Evolutionary conservation across 2,329 filamentous ascomycete genomes (phyloP).

Genomic region (Cryoendolithus antarcticus): DNA sequence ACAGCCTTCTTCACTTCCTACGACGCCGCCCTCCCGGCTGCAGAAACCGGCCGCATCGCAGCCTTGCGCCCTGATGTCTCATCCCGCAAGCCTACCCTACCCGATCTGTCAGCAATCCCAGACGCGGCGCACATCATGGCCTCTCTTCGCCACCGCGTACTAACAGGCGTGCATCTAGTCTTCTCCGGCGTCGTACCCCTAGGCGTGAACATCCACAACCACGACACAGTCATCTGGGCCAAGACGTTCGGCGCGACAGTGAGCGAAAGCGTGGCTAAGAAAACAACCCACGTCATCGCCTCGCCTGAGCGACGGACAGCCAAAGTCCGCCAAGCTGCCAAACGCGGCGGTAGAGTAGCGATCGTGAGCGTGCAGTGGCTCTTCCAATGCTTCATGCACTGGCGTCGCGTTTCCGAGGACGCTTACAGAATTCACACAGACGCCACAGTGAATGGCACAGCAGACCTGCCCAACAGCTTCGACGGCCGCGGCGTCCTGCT

Average conservation of each 20-base stretch:
- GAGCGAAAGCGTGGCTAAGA: constrained; percentile 41
- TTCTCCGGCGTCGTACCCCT: constrained; percentile 84
- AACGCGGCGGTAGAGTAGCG: constrained; percentile 60
- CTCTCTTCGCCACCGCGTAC: constrained; percentile 61
- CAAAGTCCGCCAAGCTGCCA: constrained; percentile 79
- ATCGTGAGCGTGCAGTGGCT: constrained; percentile 92
- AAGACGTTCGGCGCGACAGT: constrained; percentile 71
- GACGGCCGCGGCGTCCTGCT: constrained; percentile 20
- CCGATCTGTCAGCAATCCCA: constrained; percentile 52
- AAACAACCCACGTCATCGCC: constrained; percentile 59
- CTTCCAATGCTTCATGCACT: constrained; percentile 68
- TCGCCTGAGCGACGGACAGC: constrained; percentile 65
- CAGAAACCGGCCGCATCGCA: constrained; percentile 34
- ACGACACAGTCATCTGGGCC: constrained; percentile 80
- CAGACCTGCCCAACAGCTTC: constrained; percentile 18
- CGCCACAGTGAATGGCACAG: constrained; percentile 43
- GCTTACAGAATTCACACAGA: constrained; percentile 70
- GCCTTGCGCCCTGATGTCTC: constrained; percentile 38
- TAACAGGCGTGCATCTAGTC: constrained; percentile 66
- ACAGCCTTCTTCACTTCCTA: constrained; percentile 72
- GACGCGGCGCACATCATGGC: constrained; percentile 81
- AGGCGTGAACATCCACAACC: constrained; percentile 55
- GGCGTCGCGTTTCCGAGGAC: constrained; percentile 66
- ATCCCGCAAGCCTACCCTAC: constrained; percentile 28
- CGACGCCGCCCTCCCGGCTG: constrained; percentile 40